phyloP scores from a whole-genome alignment of 2,329 filamentous ascomycete species.

The Colletotrichum australisinense region DNA sequence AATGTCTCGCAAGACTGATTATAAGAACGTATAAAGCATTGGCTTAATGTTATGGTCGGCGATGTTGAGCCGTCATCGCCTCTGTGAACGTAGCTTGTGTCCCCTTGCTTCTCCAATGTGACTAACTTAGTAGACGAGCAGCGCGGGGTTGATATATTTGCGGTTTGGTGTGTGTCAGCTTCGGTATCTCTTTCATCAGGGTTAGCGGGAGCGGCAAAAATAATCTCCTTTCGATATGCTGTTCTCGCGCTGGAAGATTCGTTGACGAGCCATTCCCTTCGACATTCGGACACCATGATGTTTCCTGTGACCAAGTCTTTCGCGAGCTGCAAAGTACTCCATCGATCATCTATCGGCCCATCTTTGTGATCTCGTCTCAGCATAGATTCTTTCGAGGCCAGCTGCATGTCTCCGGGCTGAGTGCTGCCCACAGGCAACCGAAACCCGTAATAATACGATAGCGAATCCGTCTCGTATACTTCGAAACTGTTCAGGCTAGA shows the following conservation, averaged over 20 bases:
- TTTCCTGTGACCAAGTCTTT: conserved; percentile 68
- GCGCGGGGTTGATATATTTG: neutral
- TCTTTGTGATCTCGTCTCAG: conserved; percentile 77
- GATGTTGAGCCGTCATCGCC: conserved; percentile 55
- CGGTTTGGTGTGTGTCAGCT: neutral
- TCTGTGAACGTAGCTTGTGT: conserved; percentile 59
- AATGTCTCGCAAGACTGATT: conserved; percentile 64
- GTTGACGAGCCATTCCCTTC: conserved; percentile 72
- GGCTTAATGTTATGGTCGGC: conserved; percentile 60
- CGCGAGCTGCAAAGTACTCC: conserved; percentile 74
- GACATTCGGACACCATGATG: conserved; percentile 73
- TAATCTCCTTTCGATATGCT: conserved; percentile 68
- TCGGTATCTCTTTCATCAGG: conserved; percentile 34
- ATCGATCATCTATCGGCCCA: conserved; percentile 79
- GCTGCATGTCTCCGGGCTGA: conserved; percentile 49
- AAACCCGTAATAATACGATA: conserved; percentile 76
- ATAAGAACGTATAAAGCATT: conserved; percentile 67
- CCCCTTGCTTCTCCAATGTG: conserved; percentile 38
- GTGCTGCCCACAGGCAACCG: conserved; percentile 68
- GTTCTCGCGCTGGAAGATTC: conserved; percentile 70
- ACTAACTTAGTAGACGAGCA: neutral
- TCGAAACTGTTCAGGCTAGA: conserved; percentile 74
- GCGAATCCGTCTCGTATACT: conserved; percentile 73
- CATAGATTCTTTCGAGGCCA: conserved; percentile 57
- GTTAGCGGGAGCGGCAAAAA: conserved; percentile 14